Evolutionary conservation across 2,329 filamentous ascomycete species (phyloP), one percentile per base, ranked within the genome.

Genomic region (Tympanopsis confertula): DNA sequence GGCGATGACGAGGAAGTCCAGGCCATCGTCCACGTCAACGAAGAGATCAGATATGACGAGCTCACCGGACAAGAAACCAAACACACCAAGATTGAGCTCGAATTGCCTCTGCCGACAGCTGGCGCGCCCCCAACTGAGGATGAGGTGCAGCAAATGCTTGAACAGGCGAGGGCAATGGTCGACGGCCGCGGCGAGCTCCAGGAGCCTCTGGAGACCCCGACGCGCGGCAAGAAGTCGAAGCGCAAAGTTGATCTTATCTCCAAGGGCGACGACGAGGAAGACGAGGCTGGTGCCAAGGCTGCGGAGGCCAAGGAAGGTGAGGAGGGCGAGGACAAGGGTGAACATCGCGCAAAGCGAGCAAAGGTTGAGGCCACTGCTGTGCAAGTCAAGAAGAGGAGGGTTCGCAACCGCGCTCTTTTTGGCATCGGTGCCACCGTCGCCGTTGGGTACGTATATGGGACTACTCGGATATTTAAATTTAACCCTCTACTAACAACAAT

Each of bases 151-250:
- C 74, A 79, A 39, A 87, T 95, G 82, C 81, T 96, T 41, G 79
- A 79, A 19, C 78, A 86, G 50, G 91, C 91, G 20, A 86, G 82
- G 62, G 75, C 80, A 47, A 94, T 95, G 85, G 88, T 95, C 4
- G 73, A 82, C 78, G 45, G 79, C 79, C 20, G 68, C 78, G 42
- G 72, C 69, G 40, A 60, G 65, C 66, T 52, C 52, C 61, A 38
- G 55, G 55, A 12, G 52, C 61, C 5, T 53, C 54, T 5, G 56
- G 60, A 28, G 52, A 61, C 13, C 51, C 48, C 5, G 55, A 57
- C 20, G 55, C 59, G n/a, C n/a, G n/a, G n/a, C 29, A 71, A 67
- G 55, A 74, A 72, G 53, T 59, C 62, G 52, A 87, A 87, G 68
- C 77, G 86, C 50, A 88, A 88, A 64, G 76, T 74, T 2, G 75